Base-by-base conservation (phyloP, 805 yeast species). In the Saccharomycopsis sp. region DNA sequence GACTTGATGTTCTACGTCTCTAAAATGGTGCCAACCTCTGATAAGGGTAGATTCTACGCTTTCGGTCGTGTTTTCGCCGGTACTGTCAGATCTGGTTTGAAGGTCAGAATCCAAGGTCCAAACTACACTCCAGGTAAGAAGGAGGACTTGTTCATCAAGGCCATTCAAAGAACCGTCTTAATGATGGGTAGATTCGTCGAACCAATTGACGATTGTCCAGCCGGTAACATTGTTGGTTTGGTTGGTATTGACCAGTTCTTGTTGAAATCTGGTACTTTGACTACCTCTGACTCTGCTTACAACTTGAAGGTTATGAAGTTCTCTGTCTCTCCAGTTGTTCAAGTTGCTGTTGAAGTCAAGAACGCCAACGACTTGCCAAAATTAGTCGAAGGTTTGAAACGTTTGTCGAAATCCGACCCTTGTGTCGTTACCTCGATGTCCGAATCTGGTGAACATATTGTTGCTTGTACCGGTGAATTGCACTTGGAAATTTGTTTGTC, bases 1-100 rank as follows among this genome's bases (percentile, higher is more conserved):
- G 98, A 93, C 76, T 87, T 93, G 75, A 93, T 93, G 99, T 85
- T 93, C 75, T 93, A 93, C 91, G 94, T 93, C 74, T 94, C 98
- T 81, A 93, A 93, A 97, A 93, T 93, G 99, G 98, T 93, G 70
- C 99, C 99, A 80, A 93, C 99, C 77, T 93, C 98, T 71, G 99
- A 93, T 81, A 94, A 93, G 85, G 99, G 99, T 86, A 91, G 99
- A 84, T 93, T 93, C 96, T 93, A 91, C 87, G 99, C 99, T 75
- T 94, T 93, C 83, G 99, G 99, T 81, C 94, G 99, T 86, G 98
- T 93, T 77, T 93, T 93, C 84, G 89, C 98, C 71, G 99, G 99
- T 91, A 93, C 98, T 73, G 97, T 94, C 74, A 89, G 81, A 78
- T 89, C 97, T 72, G 99, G 99, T 81, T 90, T 87, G 86, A 93